Evolutionary conservation across 2,329 filamentous ascomycete species (phyloP).

Genomic region (Aciculosporium take): DNA sequence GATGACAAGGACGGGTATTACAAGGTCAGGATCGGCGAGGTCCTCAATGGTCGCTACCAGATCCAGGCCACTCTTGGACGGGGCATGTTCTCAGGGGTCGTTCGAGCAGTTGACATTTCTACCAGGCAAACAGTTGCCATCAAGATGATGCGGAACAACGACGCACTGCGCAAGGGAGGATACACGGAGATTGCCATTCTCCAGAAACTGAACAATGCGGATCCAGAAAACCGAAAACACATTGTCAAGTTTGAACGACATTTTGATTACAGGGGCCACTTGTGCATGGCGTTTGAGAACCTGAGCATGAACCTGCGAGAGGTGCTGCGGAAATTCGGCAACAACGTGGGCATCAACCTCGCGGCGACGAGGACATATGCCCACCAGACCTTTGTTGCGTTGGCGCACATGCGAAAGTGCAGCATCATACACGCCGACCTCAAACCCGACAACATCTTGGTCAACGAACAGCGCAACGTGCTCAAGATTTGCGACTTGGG

Average conservation of each 20-base stretch:
- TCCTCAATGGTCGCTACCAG: constrained; percentile 80
- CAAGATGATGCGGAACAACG: constrained; percentile 96
- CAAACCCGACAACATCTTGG: constrained; percentile 93
- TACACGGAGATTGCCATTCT: constrained; percentile 91
- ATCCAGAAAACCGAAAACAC: constrained; percentile 82
- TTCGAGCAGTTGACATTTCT: constrained; percentile 65
- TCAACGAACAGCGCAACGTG: constrained; percentile 68
- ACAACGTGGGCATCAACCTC: constrained; percentile 84
- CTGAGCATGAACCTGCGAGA: constrained; percentile 86
- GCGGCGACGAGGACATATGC: constrained; percentile 78
- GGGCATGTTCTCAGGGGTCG: constrained; percentile 96
- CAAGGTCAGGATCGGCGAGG: constrained; percentile 81
- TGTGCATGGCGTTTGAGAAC: constrained; percentile 96
- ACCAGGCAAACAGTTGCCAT: constrained; percentile 73
- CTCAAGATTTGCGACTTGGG: constrained; percentile 95
- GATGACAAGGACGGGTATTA: constrained; percentile 95
- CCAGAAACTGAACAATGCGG: constrained; percentile 70
- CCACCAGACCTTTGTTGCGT: constrained; percentile 82
- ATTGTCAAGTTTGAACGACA: constrained; percentile 74
- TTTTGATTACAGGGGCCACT: constrained; percentile 88
- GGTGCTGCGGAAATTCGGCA: constrained; percentile 88
- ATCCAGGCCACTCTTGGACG: constrained; percentile 77
- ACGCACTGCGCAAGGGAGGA: constrained; percentile 79
- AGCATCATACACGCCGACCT: constrained; percentile 91
- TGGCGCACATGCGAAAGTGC: constrained; percentile 79